Evolutionary conservation across 441 rosid genomes (phyloP).

Genomic region (Gossypium trilobum): DNA sequence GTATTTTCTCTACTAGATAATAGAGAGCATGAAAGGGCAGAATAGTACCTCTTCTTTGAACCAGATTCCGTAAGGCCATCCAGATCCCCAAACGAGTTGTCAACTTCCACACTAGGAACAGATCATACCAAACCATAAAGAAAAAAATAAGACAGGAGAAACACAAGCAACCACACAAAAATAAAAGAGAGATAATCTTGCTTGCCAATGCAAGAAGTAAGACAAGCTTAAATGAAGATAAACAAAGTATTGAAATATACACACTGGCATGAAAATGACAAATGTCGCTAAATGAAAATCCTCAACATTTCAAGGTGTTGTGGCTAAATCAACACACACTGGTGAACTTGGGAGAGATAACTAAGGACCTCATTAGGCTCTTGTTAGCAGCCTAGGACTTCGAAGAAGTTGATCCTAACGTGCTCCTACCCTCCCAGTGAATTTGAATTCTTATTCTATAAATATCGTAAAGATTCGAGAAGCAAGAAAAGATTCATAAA

Average conservation of each 20-base stretch:
- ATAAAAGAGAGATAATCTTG: not conserved
- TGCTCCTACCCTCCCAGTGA: not conserved
- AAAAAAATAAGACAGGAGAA: not conserved
- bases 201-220: not conserved
- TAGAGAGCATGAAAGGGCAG: not conserved
- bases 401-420: not conserved
- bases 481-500: not conserved
- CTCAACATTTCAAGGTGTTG: not conserved
- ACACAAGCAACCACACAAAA: not conserved
- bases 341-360: not conserved
- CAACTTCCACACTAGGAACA: constrained; percentile 45
- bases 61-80: constrained; percentile 55
- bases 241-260: not conserved
- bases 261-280: not conserved
- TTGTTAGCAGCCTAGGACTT: not conserved
- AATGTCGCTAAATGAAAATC: not conserved
- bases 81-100: constrained; percentile 60
- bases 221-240: not conserved
- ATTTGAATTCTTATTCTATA: not conserved
- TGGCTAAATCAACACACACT: not conserved
- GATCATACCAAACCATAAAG: constrained; percentile 9
- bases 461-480: constrained; percentile 16
- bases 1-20: not conserved
- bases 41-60: constrained; percentile 65
- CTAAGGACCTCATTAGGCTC: not conserved